Evolutionary conservation across 1,284 basidiomycete species (phyloP).

Genomic region (Psilocybe mexicana): DNA sequence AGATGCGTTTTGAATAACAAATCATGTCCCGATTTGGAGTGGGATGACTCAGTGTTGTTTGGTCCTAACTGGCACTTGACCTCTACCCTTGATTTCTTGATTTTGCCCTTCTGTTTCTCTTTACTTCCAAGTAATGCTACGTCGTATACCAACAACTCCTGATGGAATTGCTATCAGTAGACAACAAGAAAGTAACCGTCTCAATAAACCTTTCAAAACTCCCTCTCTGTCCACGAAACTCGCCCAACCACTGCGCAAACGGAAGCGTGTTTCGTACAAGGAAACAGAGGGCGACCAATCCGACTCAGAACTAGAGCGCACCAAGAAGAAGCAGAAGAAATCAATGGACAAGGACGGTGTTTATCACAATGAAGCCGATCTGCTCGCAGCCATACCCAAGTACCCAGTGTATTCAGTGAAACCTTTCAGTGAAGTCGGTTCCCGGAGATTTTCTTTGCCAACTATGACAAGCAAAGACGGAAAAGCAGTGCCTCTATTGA

Average conservation of each 20-base stretch:
- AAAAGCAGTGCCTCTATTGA: constrained; percentile 61
- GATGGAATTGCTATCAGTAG: constrained; percentile 68
- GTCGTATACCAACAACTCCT: constrained; percentile 63
- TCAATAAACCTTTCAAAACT: constrained; percentile 81
- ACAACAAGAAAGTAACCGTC: constrained; percentile 66
- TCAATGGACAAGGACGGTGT: constrained; percentile 58
- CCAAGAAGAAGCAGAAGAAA: constrained; percentile 50
- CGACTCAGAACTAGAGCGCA: constrained; percentile 52
- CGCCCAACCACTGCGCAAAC: constrained; percentile 72
- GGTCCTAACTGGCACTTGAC: too few species aligned
- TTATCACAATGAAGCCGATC: constrained; percentile 57
- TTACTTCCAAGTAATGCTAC: constrained; percentile 51
- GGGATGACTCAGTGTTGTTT: background rate
- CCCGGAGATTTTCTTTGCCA: constrained; percentile 83
- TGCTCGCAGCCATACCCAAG: constrained; percentile 63
- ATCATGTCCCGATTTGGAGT: background rate
- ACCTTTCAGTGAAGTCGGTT: constrained; percentile 62
- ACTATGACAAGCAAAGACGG: constrained; percentile 84
- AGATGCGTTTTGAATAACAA: constrained; percentile 15
- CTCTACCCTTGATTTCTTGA: background rate
- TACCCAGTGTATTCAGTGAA: constrained; percentile 87
- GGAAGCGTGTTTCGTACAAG: constrained; percentile 83
- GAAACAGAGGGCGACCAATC: constrained; percentile 56
- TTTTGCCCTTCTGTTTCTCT: background rate
- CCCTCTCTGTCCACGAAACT: constrained; percentile 60